Evolutionary conservation across 352 stramenopile species (phyloP), one percentile per base, ranked within the genome.

Genomic region (Pythium biforme): DNA sequence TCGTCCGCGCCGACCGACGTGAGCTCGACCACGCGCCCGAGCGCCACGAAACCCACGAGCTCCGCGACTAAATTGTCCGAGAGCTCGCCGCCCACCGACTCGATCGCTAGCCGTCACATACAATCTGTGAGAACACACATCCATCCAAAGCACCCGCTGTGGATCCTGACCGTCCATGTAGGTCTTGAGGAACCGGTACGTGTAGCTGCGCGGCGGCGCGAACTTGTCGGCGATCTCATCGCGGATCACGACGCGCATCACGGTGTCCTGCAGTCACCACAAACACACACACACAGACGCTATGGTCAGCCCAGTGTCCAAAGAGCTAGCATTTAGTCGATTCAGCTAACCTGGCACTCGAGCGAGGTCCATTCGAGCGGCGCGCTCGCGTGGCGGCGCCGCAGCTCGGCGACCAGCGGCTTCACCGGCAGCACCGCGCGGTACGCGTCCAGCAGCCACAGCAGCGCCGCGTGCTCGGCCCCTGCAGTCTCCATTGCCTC

Each of bases 171-270:
- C 82, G 47, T 77, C 59, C 25, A 83, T 72, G 66, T 81, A 92
- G 39, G 19, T 64, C 63, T 92, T 94, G 23, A 94, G 70, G 26
- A 94, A 85, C 5, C 74, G 77, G 62, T 83, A 92, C 17, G 75
- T 81, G 59, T 90, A 94, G 26, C 60, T 84, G 52, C 65, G 70
- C 41, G 80, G 73, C 8, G 82, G 85, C 17, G 82, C 62, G 62
- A 79, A 91, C n/a, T 79, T 66, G 17, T 92, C 73, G 20, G 68
- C 85, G 8, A 94, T 59, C 0, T 62, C 40, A 54, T 94, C 81
- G 19, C 73, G 72, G 43, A 94, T 56, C 9, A 92, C 75, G 7
- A 67, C 45, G 12, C 72, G 26, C 64, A 94, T 65, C 23, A 94
- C 53, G 6, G 74, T 66, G 46, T 79, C 70, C 84, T 93, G n/a